Evolutionary conservation across 331 rosid genomes (phyloP), one percentile per base, ranked within the genome.

Genomic region (Pyrus hybrid): DNA sequence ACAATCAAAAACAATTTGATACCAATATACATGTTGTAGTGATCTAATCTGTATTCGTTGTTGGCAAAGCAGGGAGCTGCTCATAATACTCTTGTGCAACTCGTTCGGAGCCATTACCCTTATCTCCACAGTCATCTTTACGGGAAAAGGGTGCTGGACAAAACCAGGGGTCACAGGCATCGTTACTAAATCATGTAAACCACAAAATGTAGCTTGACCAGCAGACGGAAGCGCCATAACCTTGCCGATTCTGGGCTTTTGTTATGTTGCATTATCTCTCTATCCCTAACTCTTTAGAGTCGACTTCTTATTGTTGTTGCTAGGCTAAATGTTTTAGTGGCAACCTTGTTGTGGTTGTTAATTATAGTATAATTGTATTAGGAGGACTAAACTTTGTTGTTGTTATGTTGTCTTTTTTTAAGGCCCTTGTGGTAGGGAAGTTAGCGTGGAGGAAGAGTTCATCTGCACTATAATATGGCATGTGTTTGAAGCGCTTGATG

Each of bases 121-220:
- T 68, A 65, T 65, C 71, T 75, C 25, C 72, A 65, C 54, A 75
- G 79, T 53, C 79, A 75, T 75, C 64, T 35, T 1, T 25, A 75
- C 21, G 79, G 79, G 25, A 75, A 75, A 32, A 64, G 79, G 72
- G 79, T 75, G 64, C 65, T 75, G 3, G 53, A 64, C 6, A 65
- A 64, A 64, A 11, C 78, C 63, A 33, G 64, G 25, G 67, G 68
- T 13, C 41, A 23, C 64, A 49, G 70, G 63, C 64, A 75, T 30
- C 78, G 64, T 47, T 74, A 62, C 30, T 62, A 47, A 32, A 32
- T 41, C 43, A 41, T 26, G 70, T 54, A 18, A 69, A 32, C 23
- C 12, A 51, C 13, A 70, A 23, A 22, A 11, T 68, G 74, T 49
- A 49, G 45, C 60, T 51, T 28, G 16, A 58, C 14, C 63, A 60